Evolutionary conservation across 768 basidiomycete genomes (phyloP).

Genomic region (Lepiota brunneoincarnata): DNA sequence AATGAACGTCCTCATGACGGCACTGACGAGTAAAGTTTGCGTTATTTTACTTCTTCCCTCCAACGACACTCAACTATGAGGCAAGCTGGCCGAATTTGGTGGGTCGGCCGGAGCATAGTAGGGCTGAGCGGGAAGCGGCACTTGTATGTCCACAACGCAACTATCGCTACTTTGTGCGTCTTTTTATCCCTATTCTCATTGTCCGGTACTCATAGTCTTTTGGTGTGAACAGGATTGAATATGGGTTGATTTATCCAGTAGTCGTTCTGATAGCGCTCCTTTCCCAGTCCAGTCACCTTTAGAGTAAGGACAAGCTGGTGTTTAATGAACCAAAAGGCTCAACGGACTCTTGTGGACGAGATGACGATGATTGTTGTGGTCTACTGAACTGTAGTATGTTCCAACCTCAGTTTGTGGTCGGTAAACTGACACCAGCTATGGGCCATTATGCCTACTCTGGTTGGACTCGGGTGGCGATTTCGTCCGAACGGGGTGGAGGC

Average conservation of each 20-base stretch:
- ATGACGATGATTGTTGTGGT: too few species aligned
- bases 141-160: slow-evolving; percentile 27
- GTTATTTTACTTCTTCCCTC: not conserved
- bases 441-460: slow-evolving; percentile 13
- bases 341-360: too few species aligned
- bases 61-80: not conserved
- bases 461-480: slow-evolving; percentile 9
- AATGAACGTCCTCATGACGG: slow-evolving; percentile 31
- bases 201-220: not conserved
- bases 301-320: too few species aligned
- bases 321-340: too few species aligned
- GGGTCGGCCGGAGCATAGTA: slow-evolving; percentile 24
- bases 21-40: slow-evolving; percentile 28
- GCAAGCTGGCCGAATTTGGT: slow-evolving; percentile 36
- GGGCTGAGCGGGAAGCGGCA: slow-evolving; percentile 23
- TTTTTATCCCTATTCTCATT: not conserved
- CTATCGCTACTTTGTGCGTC: slow-evolving; percentile 34
- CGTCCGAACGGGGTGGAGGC: not conserved
- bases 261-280: slow-evolving; percentile 19
- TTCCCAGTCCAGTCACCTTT: not conserved
- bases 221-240: slow-evolving; percentile 28
- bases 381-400: too few species aligned
- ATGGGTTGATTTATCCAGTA: slow-evolving; percentile 34
- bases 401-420: too few species aligned
- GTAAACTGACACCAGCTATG: slow-evolving; percentile 3